Evolutionary conservation across 2,329 filamentous ascomycete species (phyloP).

Genomic region (Delphinella strobiligena): DNA sequence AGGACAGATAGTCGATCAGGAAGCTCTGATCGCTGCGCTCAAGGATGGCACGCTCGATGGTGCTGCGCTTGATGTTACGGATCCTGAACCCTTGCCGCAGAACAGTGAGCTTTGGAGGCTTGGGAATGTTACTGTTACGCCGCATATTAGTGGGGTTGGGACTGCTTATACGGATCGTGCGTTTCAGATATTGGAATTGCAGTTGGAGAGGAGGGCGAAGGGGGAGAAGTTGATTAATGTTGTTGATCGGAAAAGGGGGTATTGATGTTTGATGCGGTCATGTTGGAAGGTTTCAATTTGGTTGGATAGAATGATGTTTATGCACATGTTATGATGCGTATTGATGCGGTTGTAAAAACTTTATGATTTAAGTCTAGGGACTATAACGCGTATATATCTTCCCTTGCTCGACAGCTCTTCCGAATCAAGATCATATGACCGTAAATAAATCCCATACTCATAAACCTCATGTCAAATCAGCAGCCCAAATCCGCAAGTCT

Average conservation of each 20-base stretch:
- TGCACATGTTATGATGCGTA: too few species aligned
- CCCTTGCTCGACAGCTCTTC: too few species aligned
- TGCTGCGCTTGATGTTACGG: constrained; percentile 66
- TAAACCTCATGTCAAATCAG: too few species aligned
- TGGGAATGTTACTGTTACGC: constrained; percentile 57
- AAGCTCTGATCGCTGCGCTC: constrained; percentile 51
- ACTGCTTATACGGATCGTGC: constrained; percentile 43
- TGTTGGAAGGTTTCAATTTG: too few species aligned
- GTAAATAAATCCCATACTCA: too few species aligned
- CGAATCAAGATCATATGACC: too few species aligned
- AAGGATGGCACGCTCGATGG: constrained; percentile 45
- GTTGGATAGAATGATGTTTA: too few species aligned
- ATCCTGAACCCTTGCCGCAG: constrained; percentile 62
- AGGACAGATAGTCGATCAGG: constrained; percentile 49
- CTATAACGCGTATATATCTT: too few species aligned
- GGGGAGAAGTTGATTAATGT: constrained; percentile 49
- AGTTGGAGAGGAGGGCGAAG: constrained; percentile 40
- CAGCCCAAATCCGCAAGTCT: too few species aligned
- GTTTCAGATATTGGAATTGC: constrained; percentile 46
- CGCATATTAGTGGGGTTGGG: constrained; percentile 49
- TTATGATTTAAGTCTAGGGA: too few species aligned
- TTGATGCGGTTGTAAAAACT: too few species aligned
- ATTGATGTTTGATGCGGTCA: too few species aligned
- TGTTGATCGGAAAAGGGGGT: constrained; percentile 48
- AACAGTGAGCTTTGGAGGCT: constrained; percentile 58